A percentile compares a stretch with the other conserved stretches of the same genome.
Conservation (phyloP, 805 yeast genomes). For the Tetrapisispora namnaoensis region DNA sequence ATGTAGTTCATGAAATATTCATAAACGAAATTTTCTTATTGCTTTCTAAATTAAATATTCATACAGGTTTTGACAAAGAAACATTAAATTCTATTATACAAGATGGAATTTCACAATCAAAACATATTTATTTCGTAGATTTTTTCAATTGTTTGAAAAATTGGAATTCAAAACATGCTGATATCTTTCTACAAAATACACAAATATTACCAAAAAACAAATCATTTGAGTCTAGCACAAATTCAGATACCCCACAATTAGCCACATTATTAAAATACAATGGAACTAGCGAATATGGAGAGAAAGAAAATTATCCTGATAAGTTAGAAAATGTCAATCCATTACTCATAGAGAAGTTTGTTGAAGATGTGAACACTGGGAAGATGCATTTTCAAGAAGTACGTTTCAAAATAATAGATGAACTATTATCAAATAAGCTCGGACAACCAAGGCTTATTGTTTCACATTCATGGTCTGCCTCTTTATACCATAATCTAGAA, state of each 20-base stretch:
- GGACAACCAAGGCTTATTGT: conserved; percentile 26
- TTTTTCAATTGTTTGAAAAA: conserved; percentile 27
- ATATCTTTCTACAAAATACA: conserved; percentile 20
- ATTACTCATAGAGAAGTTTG: conserved; percentile 13
- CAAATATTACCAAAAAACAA: conserved; percentile 4
- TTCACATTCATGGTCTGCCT: conserved; percentile 33
- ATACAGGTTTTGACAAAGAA: conserved; percentile 6
- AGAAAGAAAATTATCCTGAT: conserved; percentile 1
- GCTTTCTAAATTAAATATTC: conserved; percentile 1
- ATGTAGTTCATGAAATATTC: conserved; percentile 11
- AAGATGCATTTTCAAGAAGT: conserved; percentile 32
- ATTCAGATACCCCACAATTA: conserved; percentile 18
- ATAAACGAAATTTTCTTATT: conserved; percentile 10
- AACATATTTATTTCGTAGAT: conserved; percentile 13
- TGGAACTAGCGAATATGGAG: conserved; percentile 16
- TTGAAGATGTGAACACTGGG: conserved; percentile 21
- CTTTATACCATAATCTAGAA: conserved; percentile 29
- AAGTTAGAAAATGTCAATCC: conserved; percentile 8
- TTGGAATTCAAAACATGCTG: conserved; percentile 31
- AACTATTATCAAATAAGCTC: conserved; percentile 13
- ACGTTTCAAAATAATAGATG: conserved; percentile 26
- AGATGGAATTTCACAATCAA: background rate
- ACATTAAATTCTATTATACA: background rate
- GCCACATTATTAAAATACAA: conserved; percentile 27
- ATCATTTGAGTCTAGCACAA: conserved; percentile 3